Percentiles rank a stretch among this genome's conserved stretches.
These are phyloP conservation scores for Murraya paniculata DNA, from an alignment of 345 rosid genomes.

Conservation along the genomic window DNA sequence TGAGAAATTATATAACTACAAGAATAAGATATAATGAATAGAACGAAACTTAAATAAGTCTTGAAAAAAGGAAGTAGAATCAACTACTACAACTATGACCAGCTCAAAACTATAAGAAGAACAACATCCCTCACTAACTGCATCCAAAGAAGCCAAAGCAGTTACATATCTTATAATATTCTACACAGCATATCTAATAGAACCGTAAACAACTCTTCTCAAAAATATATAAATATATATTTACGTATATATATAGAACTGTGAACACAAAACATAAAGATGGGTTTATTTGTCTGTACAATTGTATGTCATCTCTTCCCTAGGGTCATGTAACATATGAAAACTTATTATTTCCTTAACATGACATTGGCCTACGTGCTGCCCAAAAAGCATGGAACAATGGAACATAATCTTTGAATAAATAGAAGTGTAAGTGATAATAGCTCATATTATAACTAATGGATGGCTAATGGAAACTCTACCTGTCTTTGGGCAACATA, in stretches of 20 bases:
- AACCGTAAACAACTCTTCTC: not conserved
- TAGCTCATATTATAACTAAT: conserved; percentile 6
- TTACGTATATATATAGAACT: not conserved
- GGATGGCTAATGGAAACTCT: conserved; percentile 23
- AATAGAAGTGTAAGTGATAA: not conserved
- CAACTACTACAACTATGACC: not conserved
- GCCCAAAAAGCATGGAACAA: not conserved
- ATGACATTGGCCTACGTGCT: conserved; percentile 1
- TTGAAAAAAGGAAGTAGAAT: not conserved
- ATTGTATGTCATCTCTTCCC: not conserved
- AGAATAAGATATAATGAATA: not conserved
- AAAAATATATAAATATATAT: not conserved
- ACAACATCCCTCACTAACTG: not conserved
- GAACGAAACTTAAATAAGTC: not conserved
- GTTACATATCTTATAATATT: not conserved
- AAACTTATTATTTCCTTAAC: not conserved
- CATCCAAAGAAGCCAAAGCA: not conserved
- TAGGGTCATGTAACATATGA: not conserved
- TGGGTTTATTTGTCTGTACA: not conserved
- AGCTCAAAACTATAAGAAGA: not conserved
- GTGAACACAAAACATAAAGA: not conserved
- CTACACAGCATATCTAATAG: not conserved
- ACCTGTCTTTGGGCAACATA: conserved; percentile 80
- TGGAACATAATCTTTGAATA: not conserved
- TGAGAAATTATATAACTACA: not conserved